phyloP scores from a whole-genome alignment of 148 eudicot genomes.

The Linanthus parryae region DNA sequence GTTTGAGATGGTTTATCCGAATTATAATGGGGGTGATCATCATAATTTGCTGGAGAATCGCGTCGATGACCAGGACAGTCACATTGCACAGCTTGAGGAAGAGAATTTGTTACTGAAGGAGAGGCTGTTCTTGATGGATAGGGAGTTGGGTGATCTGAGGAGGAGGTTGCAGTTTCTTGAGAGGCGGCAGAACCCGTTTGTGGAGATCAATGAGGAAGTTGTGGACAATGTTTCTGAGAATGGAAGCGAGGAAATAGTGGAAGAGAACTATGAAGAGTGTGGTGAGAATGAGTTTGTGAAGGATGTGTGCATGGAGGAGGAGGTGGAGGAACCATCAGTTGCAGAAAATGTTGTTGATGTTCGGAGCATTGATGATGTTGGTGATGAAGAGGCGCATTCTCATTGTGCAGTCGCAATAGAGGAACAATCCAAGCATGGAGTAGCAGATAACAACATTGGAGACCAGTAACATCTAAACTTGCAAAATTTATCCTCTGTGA shows the following conservation, averaged over 20 bases:
- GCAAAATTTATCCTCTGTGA: too few relatives aligned
- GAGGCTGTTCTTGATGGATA: conserved; percentile 78
- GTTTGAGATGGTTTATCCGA: conserved; percentile 82
- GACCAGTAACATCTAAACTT: too few relatives aligned
- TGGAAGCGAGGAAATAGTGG: conserved; percentile 50
- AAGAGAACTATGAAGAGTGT: conserved; percentile 13
- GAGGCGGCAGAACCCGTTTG: conserved; percentile 44
- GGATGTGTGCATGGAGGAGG: conserved; percentile 4
- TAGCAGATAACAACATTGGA: too few relatives aligned
- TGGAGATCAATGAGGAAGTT: conserved; percentile 51
- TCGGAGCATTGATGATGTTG: too few relatives aligned
- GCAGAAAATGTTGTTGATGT: too few relatives aligned
- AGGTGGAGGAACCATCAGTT: too few relatives aligned
- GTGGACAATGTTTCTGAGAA: conserved; percentile 71
- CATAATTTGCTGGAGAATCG: conserved; percentile 60
- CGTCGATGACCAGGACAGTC: conserved; percentile 89
- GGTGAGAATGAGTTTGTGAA: not conserved
- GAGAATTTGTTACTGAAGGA: conserved; percentile 77
- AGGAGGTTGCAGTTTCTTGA: conserved; percentile 65
- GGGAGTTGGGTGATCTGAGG: conserved; percentile 71
- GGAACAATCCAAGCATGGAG: too few relatives aligned
- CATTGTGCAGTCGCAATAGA: too few relatives aligned
- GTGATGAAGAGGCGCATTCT: too few relatives aligned
- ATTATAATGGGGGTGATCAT: conserved; percentile 40
- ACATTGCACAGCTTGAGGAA: conserved; percentile 74